Conservation (phyloP, 176 grass and related monocot genomes). For the Phragmites australis region DNA sequence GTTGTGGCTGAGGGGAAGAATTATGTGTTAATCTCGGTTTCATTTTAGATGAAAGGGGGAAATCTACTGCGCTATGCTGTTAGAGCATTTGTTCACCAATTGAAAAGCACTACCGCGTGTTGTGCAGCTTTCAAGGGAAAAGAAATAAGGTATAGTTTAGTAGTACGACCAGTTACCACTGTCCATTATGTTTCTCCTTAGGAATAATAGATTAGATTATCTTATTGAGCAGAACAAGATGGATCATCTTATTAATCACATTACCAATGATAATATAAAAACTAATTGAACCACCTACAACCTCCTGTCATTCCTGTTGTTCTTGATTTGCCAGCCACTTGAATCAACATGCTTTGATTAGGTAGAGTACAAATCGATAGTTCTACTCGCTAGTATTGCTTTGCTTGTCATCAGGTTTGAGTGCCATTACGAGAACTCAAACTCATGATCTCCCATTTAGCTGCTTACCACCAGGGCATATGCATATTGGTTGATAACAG, state of each 20-base stretch:
- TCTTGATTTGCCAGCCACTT: background rate
- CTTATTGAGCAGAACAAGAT: background rate
- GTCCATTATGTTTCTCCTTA: background rate
- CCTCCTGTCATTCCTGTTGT: background rate
- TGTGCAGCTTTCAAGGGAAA: constrained; percentile 7
- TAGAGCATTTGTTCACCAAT: constrained; percentile 13
- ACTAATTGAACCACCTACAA: background rate
- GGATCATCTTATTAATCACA: background rate
- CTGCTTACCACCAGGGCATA: background rate
- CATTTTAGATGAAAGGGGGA: background rate
- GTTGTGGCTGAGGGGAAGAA: background rate
- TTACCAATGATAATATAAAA: background rate
- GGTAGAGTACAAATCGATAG: background rate
- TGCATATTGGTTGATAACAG: background rate
- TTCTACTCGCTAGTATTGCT: background rate
- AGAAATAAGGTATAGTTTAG: background rate
- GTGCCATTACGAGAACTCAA: background rate
- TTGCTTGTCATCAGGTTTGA: constrained; percentile 8
- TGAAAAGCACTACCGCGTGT: background rate
- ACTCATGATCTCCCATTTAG: background rate
- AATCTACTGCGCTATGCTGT: background rate
- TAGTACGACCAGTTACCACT: background rate
- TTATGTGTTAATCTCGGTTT: background rate
- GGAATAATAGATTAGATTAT: background rate
- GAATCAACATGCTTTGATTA: background rate